Evolutionary conservation across 2,329 filamentous ascomycete genomes (phyloP), one percentile per base, ranked within the genome.

Genomic region (Trichoderma aggressivum): DNA sequence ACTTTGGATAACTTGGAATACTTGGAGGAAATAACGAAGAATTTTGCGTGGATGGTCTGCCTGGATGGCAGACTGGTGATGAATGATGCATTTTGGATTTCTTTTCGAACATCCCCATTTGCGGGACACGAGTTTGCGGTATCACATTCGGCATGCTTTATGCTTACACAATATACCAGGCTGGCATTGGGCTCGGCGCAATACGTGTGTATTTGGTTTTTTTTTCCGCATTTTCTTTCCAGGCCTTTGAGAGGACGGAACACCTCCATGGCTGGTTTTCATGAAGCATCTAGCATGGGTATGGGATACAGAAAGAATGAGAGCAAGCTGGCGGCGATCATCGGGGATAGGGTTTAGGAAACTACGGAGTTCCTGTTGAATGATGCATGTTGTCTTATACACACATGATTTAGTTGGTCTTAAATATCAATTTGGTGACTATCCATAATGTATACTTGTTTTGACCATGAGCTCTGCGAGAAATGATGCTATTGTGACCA

Each of bases 111-210:
- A 11, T 61, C n/a, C 63, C 24, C 21, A 7, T 58, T 71, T 30
- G 28, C 59, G 70, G 67, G 50, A 56, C 55, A 18, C 34, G 58
- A 56, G 47, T 56, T 62, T 63, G 55, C 56, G 64, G 56, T 62
- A 50, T 58, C 55, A 61, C 62, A 61, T 64, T 71, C 59, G 66
- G 50, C 70, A 55, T 60, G 39, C 50, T 70, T 72, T 72, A 55
- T 60, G 39, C 50, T 70, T 72, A 65, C 63, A 70, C 71, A 36
- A 73, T 73, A 73, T 73, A 73, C 71, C 71, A 73, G 71, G 71
- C 71, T 68, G 69, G 71, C 71, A 73, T 73, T 71, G 71, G 71
- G 58, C 65, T 72, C 59, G 71, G 62, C 62, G 56, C 32, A 63
- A 70, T 16, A 58, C 47, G 58, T 56, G 71, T 62, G 69, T 71